Conservation (phyloP, 306 rosid genomes). For the Glycine soja region DNA sequence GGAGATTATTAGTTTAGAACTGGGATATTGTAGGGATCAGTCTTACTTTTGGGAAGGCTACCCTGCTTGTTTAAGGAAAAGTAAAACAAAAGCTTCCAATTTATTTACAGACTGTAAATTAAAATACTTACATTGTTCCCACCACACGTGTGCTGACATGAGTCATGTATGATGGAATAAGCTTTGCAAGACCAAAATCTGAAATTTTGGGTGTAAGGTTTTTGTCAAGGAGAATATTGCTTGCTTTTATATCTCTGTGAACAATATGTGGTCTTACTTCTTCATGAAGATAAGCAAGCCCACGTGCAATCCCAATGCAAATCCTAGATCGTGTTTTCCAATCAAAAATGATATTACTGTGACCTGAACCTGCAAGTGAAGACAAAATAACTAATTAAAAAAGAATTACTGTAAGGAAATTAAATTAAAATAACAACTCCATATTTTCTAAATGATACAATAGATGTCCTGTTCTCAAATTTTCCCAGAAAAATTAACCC, state of each 20-base stretch:
- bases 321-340: constrained; percentile 76
- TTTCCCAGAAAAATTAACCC: constrained; percentile 9
- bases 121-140: constrained; percentile 82
- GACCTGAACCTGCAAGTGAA: constrained; percentile 68
- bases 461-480: not conserved
- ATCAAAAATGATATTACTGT: constrained; percentile 58
- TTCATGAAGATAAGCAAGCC: constrained; percentile 92
- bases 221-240: constrained; percentile 89
- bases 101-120: not conserved
- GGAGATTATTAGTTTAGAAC: constrained; percentile 10
- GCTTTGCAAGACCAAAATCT: constrained; percentile 96
- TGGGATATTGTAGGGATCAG: no score
- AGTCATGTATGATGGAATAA: constrained; percentile 79
- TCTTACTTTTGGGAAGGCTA: constrained; percentile 18
- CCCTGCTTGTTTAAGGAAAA: constrained; percentile 10
- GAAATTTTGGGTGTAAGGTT: constrained; percentile 81
- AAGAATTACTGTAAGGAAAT: not conserved
- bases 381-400: constrained; percentile 20
- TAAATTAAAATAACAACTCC: constrained; percentile 8
- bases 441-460: no score
- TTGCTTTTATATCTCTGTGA: constrained; percentile 97
- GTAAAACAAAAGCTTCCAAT: constrained; percentile 20
- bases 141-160: constrained; percentile 99
- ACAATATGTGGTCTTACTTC: constrained; percentile 83
- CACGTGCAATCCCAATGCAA: constrained; percentile 80